Conservation (phyloP, 352 stramenopile genomes). For the Saprolegnia diclina region DNA sequence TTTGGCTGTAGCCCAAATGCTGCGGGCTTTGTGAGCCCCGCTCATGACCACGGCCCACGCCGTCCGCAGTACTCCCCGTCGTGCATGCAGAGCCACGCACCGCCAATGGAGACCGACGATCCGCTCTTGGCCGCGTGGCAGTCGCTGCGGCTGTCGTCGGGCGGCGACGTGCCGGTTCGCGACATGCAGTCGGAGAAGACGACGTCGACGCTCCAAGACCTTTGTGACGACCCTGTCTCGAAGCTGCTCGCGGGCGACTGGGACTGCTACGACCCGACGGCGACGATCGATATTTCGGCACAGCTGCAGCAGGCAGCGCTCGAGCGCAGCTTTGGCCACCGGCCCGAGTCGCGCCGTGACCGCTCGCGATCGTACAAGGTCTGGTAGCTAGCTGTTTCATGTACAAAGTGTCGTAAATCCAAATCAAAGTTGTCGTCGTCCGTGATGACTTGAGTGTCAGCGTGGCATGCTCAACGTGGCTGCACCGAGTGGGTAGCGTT, state of each 20-base stretch:
- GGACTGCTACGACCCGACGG: neutral
- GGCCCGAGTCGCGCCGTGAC: neutral
- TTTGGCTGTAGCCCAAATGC: neutral
- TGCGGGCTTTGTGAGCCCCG: neutral
- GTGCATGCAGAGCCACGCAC: neutral
- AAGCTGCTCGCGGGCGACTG: neutral
- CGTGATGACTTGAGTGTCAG: no score
- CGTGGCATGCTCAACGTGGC: no score
- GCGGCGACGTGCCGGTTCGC: neutral
- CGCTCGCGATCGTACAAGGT: neutral
- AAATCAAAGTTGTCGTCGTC: no score
- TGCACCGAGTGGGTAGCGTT: no score
- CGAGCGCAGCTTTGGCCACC: neutral
- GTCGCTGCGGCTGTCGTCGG: neutral
- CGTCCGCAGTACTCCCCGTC: neutral
- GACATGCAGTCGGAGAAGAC: neutral
- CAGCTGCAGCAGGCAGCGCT: neutral
- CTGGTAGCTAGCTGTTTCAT: neutral
- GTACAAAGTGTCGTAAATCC: no score
- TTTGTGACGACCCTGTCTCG: neutral
- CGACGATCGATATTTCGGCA: neutral
- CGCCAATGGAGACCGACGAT: neutral
- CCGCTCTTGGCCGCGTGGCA: neutral
- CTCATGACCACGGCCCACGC: no score
- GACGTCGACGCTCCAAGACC: neutral